phyloP scores from a whole-genome alignment of 2,329 filamentous ascomycete genomes.

The Cladosporium velox region DNA sequence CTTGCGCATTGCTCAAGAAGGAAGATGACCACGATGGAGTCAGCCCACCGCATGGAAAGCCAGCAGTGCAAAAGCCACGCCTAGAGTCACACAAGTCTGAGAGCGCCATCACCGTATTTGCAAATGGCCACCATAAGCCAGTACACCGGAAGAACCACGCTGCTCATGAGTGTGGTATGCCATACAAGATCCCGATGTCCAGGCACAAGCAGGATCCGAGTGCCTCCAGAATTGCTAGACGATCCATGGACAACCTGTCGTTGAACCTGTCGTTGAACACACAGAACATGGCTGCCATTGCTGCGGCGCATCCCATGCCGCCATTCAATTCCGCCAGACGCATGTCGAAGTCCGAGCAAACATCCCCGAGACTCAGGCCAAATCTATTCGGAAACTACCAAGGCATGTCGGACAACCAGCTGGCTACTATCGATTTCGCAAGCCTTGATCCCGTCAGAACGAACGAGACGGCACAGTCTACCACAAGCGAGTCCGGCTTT shows the following conservation, averaged over 20 bases:
- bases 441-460: slow-evolving; percentile 28
- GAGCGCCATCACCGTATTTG: slow-evolving; percentile 60
- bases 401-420: slow-evolving; percentile 25
- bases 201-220: slow-evolving; percentile 51
- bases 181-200: slow-evolving; percentile 65
- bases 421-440: slow-evolving; percentile 32
- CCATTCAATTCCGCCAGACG: slow-evolving; percentile 24
- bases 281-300: slow-evolving; percentile 16
- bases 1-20: slow-evolving; percentile 60
- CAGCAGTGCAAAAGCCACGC: slow-evolving; percentile 56
- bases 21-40: slow-evolving; percentile 40
- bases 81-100: slow-evolving; percentile 61
- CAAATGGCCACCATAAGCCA: slow-evolving; percentile 66
- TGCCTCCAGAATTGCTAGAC: slow-evolving; percentile 45
- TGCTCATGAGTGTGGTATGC: slow-evolving; percentile 62
- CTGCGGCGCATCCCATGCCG: background rate
- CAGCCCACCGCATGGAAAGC: slow-evolving; percentile 36
- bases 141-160: slow-evolving; percentile 66
- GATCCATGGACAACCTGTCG: slow-evolving; percentile 56
- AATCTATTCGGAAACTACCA: slow-evolving; percentile 23
- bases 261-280: slow-evolving; percentile 46
- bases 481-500: slow-evolving; percentile 28
- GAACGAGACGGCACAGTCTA: slow-evolving; percentile 31
- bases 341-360: slow-evolving; percentile 37
- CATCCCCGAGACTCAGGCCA: slow-evolving; percentile 31